phyloP scores from a whole-genome alignment of 192 early-diverging fungal genomes.

The Linnemannia schmuckeri region DNA sequence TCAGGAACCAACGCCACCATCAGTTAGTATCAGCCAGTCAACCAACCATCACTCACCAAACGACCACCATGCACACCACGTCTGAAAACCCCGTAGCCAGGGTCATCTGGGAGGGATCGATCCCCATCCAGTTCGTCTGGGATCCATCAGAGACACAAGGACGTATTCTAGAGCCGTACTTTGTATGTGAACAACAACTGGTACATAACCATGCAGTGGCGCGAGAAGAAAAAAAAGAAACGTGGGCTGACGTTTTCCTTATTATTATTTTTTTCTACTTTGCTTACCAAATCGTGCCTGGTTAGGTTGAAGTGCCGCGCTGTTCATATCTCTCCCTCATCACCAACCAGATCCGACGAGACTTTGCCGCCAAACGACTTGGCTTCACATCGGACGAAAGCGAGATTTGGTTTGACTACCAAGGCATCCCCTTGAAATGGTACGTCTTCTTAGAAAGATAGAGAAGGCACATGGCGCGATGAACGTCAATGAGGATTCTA shows the following conservation, averaged over 20 bases:
- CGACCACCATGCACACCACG: background rate
- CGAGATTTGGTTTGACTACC: slow-evolving; percentile 78
- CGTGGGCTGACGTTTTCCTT: background rate
- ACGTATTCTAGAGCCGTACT: background rate
- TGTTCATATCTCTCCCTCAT: slow-evolving; percentile 68
- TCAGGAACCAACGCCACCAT: background rate
- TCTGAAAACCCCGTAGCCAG: slow-evolving; percentile 42
- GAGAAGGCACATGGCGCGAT: no score
- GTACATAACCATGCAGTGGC: background rate
- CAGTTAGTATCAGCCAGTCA: background rate
- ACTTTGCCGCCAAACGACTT: slow-evolving; percentile 35
- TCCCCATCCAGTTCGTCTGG: slow-evolving; percentile 45
- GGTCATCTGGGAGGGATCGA: slow-evolving; percentile 53
- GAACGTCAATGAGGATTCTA: no score
- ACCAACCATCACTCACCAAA: background rate
- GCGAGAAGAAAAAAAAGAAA: background rate
- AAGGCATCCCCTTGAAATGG: slow-evolving; percentile 81
- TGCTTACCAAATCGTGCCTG: background rate
- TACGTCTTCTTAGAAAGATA: slow-evolving; percentile 20
- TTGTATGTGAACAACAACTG: background rate
- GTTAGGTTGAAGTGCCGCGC: slow-evolving; percentile 66
- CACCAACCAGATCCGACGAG: slow-evolving; percentile 53
- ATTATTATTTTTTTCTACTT: background rate
- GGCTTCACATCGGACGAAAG: slow-evolving; percentile 33
- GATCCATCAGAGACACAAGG: slow-evolving; percentile 3